phyloP scores from a whole-genome alignment of 495 filamentous ascomycete species.

The Viridothelium virens region DNA sequence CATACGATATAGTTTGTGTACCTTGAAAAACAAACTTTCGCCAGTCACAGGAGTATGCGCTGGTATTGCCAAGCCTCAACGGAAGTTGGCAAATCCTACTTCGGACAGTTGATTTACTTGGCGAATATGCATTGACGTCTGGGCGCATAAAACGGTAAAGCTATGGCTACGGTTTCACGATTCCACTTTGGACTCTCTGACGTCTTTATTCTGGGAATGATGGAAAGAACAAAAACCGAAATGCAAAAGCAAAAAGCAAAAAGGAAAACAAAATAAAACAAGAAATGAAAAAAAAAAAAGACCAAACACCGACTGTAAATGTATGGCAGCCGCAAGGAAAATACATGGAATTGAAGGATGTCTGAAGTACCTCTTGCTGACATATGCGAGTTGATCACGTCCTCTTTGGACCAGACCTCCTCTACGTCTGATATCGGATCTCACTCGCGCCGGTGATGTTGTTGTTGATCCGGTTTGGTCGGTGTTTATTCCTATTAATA shows the following conservation, averaged over 20 bases:
- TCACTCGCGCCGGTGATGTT: slow-evolving; percentile 2
- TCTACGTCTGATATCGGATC: background rate
- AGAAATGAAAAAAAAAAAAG: background rate
- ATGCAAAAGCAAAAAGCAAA: too few species aligned
- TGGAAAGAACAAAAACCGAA: background rate
- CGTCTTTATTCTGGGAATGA: background rate
- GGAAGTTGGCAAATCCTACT: background rate
- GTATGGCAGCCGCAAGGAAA: background rate
- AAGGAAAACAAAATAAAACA: too few species aligned
- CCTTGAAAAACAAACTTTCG: slow-evolving; percentile 8
- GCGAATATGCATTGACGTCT: background rate
- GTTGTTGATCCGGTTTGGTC: background rate
- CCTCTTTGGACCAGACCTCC: background rate
- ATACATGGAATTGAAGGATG: background rate
- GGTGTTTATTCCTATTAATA: background rate
- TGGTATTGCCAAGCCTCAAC: slow-evolving; percentile 9
- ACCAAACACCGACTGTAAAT: slow-evolving; percentile 1
- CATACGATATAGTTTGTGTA: background rate
- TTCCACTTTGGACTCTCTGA: background rate
- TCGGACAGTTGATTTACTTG: slow-evolving; percentile 5
- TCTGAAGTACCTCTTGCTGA: background rate
- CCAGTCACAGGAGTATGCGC: background rate
- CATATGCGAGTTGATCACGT: slow-evolving; percentile 2
- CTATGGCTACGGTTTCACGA: slow-evolving; percentile 6
- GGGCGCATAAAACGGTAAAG: slow-evolving; percentile 9